These are phyloP conservation scores for Paspalum notatum DNA, from an alignment of 176 grass and related monocot species.

Conservation along the genomic window DNA sequence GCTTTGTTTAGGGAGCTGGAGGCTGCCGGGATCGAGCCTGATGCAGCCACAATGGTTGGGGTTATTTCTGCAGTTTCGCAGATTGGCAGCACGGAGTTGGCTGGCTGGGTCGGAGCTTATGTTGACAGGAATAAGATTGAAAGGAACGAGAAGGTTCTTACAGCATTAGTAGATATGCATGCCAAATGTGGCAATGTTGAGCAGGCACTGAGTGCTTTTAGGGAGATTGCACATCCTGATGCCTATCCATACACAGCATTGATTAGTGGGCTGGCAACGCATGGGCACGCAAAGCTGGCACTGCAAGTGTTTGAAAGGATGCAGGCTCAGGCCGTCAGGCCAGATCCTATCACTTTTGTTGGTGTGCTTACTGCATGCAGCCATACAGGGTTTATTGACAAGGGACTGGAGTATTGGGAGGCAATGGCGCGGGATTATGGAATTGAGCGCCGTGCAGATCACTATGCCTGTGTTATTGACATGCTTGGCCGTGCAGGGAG, in stretches of 20 bases:
- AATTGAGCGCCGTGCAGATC: constrained; percentile 48
- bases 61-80: constrained; percentile 67
- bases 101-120: constrained; percentile 52
- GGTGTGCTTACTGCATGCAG: constrained; percentile 80
- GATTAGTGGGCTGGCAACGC: constrained; percentile 71
- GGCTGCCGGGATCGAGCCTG: constrained; percentile 49
- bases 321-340: constrained; percentile 48
- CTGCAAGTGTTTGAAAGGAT: constrained; percentile 70
- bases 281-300: constrained; percentile 63
- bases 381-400: constrained; percentile 64
- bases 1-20: constrained; percentile 50
- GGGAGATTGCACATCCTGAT: constrained; percentile 63
- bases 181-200: constrained; percentile 74
- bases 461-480: constrained; percentile 73
- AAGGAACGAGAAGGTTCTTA: constrained; percentile 71
- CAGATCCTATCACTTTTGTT: constrained; percentile 75
- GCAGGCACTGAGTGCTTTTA: constrained; percentile 55
- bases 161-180: constrained; percentile 76
- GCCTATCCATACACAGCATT: constrained; percentile 74
- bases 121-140: constrained; percentile 61
- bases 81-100: constrained; percentile 54
- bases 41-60: constrained; percentile 68
- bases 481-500: constrained; percentile 78
- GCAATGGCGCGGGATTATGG: constrained; percentile 62
- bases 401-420: constrained; percentile 63